phyloP scores from a whole-genome alignment of 2,329 filamentous ascomycete genomes.

The Zymoseptoria crescenta region DNA sequence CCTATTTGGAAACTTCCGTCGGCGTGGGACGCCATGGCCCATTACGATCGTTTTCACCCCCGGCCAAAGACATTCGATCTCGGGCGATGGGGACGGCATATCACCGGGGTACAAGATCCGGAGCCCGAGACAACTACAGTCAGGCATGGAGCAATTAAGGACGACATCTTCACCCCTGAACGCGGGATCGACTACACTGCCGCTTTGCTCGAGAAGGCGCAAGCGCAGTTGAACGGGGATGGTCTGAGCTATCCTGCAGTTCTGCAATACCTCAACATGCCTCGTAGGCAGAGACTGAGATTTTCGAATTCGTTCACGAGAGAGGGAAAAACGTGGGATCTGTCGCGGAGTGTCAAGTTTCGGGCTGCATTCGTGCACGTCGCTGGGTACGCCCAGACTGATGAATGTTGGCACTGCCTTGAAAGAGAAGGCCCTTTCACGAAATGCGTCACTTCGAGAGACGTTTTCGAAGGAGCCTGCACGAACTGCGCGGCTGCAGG shows the following conservation, averaged over 20 bases:
- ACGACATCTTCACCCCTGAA: background rate
- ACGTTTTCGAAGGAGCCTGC: background rate
- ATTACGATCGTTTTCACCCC: background rate
- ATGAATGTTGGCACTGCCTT: background rate
- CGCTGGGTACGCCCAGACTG: background rate
- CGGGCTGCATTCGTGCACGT: background rate
- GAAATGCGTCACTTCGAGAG: background rate
- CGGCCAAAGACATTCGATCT: background rate
- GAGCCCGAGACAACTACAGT: background rate
- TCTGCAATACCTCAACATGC: slow-evolving; percentile 2
- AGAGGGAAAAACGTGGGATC: background rate
- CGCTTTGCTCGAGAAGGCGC: background rate
- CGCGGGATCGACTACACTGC: slow-evolving; percentile 1
- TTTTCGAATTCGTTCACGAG: background rate
- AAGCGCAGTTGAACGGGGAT: background rate
- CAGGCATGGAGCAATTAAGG: background rate
- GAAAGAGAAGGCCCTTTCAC: background rate
- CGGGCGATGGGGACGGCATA: background rate
- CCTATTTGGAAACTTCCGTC: background rate
- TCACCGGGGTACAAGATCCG: background rate
- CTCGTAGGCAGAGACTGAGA: background rate
- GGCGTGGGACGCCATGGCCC: background rate
- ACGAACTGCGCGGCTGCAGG: background rate
- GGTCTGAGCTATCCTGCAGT: background rate
- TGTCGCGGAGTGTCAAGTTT: background rate